Base-by-base conservation (phyloP, 2,329 filamentous ascomycete species). In the Penicillium capsulatum region DNA sequence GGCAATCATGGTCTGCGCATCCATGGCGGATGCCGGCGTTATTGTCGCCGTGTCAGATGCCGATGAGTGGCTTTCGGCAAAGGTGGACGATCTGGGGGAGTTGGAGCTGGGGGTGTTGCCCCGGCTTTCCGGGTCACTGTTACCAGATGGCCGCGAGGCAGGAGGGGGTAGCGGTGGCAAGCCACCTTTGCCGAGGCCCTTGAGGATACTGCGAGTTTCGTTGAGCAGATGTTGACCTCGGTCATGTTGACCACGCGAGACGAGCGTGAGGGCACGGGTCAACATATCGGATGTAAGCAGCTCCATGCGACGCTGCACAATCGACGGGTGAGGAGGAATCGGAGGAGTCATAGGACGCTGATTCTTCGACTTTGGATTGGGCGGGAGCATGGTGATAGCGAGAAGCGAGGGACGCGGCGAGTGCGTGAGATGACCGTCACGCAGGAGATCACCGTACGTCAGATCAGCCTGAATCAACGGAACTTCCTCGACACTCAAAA, bases 261-360 rank as follows among this genome's bases (percentile, higher is more conserved):
- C 90, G 14, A 98, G 77, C 0, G 89, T 95, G 45, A 98, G 71
- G 10, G 92, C 90, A 42, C 92, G 78, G 6, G 88, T 94, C 48
- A 98, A 77, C 92, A 98, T 98, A 63, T 98, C 92, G 1, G 91
- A 97, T 2, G 92, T 97, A 37, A 98, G 77, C 19, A 98, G 74
- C 66, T 98, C 92, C 92, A 98, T 98, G 31, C 92, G 84, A 28
- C 92, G 80, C 68, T 98, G 92, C 5, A 98, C 91, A 44, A 98
- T 89, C 47, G 84, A 87, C 3, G 92, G 90, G 60, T 97, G 92
- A 31, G 92, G 91, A 10, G 92, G 92, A 46, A 98, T 98, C 1
- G 89, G 86, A 10, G 90, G 87, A 11, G 81, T 78, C 40, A 66
- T 44, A 40, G 77, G 67, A 44, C 74, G 62, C 34, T 63, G 66